Percentiles rank a stretch among this genome's conserved stretches.
phyloP scores from a whole-genome alignment of 192 early-diverging fungal species.

The Gorgonomyces haynaldii region DNA sequence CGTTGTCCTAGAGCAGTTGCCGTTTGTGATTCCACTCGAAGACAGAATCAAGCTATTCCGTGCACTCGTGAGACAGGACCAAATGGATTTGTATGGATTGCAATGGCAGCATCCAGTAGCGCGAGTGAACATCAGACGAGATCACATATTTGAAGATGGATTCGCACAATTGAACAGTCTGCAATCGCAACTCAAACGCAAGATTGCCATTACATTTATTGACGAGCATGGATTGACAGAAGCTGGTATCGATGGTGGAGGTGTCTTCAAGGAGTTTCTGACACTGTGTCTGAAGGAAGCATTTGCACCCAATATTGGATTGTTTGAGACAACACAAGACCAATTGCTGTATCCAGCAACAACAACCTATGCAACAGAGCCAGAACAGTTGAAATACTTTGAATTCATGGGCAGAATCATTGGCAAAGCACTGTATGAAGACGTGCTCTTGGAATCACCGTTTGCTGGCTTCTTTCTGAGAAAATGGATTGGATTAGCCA shows the following conservation, averaged over 20 bases:
- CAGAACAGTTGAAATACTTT: constrained; percentile 24
- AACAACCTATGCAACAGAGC: constrained; percentile 14
- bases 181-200: constrained; percentile 55
- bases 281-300: constrained; percentile 44
- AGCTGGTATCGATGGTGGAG: constrained; percentile 92
- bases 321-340: constrained; percentile 31
- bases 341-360: constrained; percentile 31
- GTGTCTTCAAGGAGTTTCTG: constrained; percentile 96
- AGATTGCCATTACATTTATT: constrained; percentile 76
- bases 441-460: constrained; percentile 34
- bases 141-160: constrained; percentile 83
- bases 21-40: constrained; percentile 88
- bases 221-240: constrained; percentile 73
- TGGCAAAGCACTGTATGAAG: constrained; percentile 46
- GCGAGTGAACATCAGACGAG: constrained; percentile 54
- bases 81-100: constrained; percentile 20
- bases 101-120: constrained; percentile 13
- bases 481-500: constrained; percentile 32
- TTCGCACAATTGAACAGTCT: constrained; percentile 59
- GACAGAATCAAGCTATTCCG: constrained; percentile 77
- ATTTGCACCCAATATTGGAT: constrained; percentile 28
- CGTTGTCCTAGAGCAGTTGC: constrained; percentile 75
- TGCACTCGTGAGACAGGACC: constrained; percentile 61
- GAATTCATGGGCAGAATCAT: constrained; percentile 44
- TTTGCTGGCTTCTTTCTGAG: constrained; percentile 43